Percentiles rank a stretch among this genome's conserved stretches.
Evolutionary conservation across 495 filamentous ascomycete genomes (phyloP).

Genomic region (Lasiosphaeria miniovina): DNA sequence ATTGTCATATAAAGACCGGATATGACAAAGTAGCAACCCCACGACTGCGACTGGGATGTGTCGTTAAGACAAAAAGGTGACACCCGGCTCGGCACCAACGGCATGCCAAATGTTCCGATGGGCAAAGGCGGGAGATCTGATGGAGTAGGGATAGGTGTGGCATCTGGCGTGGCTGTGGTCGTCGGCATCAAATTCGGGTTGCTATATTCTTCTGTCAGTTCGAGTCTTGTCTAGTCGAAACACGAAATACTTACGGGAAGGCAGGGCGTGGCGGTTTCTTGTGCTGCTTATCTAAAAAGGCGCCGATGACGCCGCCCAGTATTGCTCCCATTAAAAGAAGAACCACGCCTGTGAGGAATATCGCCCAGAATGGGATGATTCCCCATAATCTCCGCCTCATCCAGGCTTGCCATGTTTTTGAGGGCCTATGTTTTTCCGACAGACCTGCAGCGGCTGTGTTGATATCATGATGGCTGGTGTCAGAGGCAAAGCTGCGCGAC

Average conservation of each 20-base stretch:
- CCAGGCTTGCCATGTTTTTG: conserved; percentile 55
- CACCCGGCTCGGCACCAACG: conserved; percentile 53
- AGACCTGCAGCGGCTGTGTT: conserved; percentile 33
- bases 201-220: conserved; percentile 22
- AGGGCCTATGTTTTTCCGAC: conserved; percentile 41
- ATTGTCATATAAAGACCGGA: conserved; percentile 35
- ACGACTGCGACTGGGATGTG: conserved; percentile 57
- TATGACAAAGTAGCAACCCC: conserved; percentile 58
- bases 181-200: conserved; percentile 19
- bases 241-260: conserved; percentile 19
- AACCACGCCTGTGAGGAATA: conserved; percentile 53
- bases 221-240: not conserved
- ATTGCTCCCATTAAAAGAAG: conserved; percentile 60
- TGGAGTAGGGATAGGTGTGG: conserved; percentile 57
- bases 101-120: conserved; percentile 62
- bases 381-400: conserved; percentile 60
- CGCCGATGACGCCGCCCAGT: conserved; percentile 54
- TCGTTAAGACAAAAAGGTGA: conserved; percentile 66
- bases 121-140: conserved; percentile 58
- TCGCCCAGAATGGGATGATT: conserved; percentile 65
- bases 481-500: conserved; percentile 46
- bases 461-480: conserved; percentile 43
- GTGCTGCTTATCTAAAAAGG: conserved; percentile 27
- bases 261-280: conserved; percentile 29
- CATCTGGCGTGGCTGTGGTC: conserved; percentile 58